Evolutionary conservation across 345 rosid species (phyloP), one percentile per base, ranked within the genome.

Genomic region (Garcia nutans): DNA sequence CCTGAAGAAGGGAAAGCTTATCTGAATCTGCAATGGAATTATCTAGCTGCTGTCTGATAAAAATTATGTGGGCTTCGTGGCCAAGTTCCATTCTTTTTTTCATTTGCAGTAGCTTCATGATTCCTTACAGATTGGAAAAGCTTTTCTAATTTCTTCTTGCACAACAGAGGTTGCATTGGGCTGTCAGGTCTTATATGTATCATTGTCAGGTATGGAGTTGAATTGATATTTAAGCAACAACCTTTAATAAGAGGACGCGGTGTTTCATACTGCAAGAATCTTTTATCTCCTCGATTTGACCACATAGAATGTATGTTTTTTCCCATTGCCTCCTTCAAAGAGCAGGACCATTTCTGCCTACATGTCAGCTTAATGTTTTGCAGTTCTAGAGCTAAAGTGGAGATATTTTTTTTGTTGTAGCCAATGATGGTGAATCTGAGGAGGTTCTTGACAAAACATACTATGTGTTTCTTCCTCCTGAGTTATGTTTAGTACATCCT

Each of bases 261-360:
- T 78, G 99, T 96, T 86, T 96, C 99, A 17, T 92, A 90, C 82
- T 96, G 98, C 89, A 96, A 96, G 89, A 96, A 96, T 76, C 95
- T 96, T 76, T 83, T 93, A 33, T 96, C 97, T 69, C 98, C 97
- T 76, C 89, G 99, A 80, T 96, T 93, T 86, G 98, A 96, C 70
- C 97, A 91, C 79, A 84, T 89, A 19, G 94, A 91, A 79, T 91
- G 99, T 92, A 86, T 71, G 66, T 45, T 33, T 42, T 66, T 31
- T 55, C 33, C 41, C 41, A 47, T 47, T 12, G 52, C 66, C 8
- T 42, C n/a, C 42, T 59, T 45, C 9, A 28, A 4, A 28, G 23
- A 52, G 47, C 49, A 20, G 54, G 37, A 58, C 33, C 22, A 1
- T 74, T 72, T 65, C 16, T 63, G 19, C 71, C 13, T 66, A 0